Conservation (phyloP, 2,329 filamentous ascomycete genomes). For the Phoma sp. region DNA sequence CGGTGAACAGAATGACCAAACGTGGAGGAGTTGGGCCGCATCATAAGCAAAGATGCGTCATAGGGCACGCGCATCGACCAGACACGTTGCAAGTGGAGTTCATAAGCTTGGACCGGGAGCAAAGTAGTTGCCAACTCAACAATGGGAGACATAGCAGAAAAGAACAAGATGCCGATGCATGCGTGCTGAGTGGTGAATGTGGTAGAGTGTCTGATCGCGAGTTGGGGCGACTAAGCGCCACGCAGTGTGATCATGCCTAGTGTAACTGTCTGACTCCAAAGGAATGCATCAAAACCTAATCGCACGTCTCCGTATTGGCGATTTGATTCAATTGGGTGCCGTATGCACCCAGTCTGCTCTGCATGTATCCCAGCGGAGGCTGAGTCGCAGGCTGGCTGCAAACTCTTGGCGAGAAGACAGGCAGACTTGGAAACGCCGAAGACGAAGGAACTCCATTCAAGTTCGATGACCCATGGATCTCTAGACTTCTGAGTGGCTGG, state of each 20-base stretch:
- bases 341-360: neutral
- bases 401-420: neutral
- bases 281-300: neutral
- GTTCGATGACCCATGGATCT: no score
- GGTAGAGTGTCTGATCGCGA: neutral
- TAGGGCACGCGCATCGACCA: slow-evolving; percentile 13
- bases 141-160: neutral
- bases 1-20: slow-evolving; percentile 8
- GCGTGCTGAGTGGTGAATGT: neutral
- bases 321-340: neutral
- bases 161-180: neutral
- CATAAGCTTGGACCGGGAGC: slow-evolving; percentile 5
- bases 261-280: slow-evolving; percentile 4
- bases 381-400: slow-evolving; percentile 1
- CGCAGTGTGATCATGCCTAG: slow-evolving; percentile 6
- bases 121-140: slow-evolving; percentile 12
- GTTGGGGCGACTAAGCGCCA: slow-evolving; percentile 7
- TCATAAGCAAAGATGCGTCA: slow-evolving; percentile 12
- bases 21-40: slow-evolving; percentile 8
- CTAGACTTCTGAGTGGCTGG: neutral
- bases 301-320: neutral
- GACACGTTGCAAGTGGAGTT: slow-evolving; percentile 18
- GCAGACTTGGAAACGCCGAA: neutral
- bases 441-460: neutral
- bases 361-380: slow-evolving; percentile 2